Base-by-base conservation (phyloP, 2,329 filamentous ascomycete genomes). In the Scedosporium dehoogii region DNA sequence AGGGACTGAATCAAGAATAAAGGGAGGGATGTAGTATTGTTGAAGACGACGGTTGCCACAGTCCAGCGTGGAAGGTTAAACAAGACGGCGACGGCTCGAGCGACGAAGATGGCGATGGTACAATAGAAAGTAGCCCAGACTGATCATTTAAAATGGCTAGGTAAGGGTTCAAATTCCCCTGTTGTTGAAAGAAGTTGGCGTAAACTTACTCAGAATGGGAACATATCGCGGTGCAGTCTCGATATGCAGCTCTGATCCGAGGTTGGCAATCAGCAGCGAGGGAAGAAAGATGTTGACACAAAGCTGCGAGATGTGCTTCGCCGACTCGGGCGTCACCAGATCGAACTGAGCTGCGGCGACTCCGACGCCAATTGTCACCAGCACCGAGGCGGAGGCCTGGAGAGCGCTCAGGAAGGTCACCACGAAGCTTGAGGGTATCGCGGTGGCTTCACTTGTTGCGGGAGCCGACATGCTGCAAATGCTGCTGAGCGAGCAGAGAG, bases 241-340 rank as follows among this genome's bases (percentile, higher is more conserved):
- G 3, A 69, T 60, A 58, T 77, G 72, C 25, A 79, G 69, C 65
- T 79, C 70, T 3, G 73, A 69, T 7, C 78, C 79, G 44, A 81
- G 73, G 64, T 79, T 76, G 14, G 74, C 76, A 66, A 81, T 69
- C 7, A 81, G 70, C 7, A 81, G 70, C 0, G 76, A 76, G 0
- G 78, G 79, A 5, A 81, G 70, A 59, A 80, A 80, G 62, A 80
- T 72, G 41, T 75, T 74, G 16, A 80, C 77, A 64, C 77, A 80
- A 4, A 80, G 69, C 46, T 76, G 75, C 46, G 78, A 80, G 27
- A 81, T 74, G 41, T 75, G 69, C 63, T 75, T 76, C 27, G 76
- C 71, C 46, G 68, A 73, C 3, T 62, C 56, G 25, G 69, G 65
- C 44, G 72, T 70, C 4, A 81, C 71, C 2, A 81, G 68, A 3